Evolutionary conservation across 306 rosid genomes (phyloP), one percentile per base, ranked within the genome.

Genomic region (Vachellia collinsii): DNA sequence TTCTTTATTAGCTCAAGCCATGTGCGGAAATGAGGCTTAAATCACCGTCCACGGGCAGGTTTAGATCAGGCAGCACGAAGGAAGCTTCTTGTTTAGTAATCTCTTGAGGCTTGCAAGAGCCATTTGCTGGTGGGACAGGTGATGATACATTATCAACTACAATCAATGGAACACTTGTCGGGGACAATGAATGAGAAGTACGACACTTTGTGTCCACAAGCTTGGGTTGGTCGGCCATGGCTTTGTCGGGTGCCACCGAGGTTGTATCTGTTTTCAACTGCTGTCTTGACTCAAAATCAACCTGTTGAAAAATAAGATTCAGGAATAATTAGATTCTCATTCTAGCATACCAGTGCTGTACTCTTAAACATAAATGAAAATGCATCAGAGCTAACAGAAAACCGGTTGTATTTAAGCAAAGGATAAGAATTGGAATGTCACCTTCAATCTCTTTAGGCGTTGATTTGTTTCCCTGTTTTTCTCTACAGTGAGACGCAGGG

Each of bases 361-460:
- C 8, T 41, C 44, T 41, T 41, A 41, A 41, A 41, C 44, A 6
- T 41, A 41, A 41, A 41, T 20, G 8, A 62, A 29, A 34, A 63
- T 63, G 41, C 69, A 63, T 63, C 69, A 34, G 41, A 63, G 54
- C 5, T 4, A 59, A 3, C 69, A 63, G 67, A 29, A 29, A 61
- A 61, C 12, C 11, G 39, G 11, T 4, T 61, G 36, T 61, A 22
- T 12, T 29, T 13, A 29, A 13, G 7, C 42, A 5, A 34, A 37
- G 70, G 6, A 65, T 39, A 17, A 39, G 72, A 39, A 61, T 51
- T 48, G 54, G 17, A 69, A 29, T 46, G 63, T 84, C 80, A 89
- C 93, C 95, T 89, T 85, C 67, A 89, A 63, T 86, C 82, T 88
- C 76, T 87, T 89, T 77, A 85, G 81, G 77, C 81, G 85, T 83